phyloP scores from a whole-genome alignment of 805 yeast genomes.

The Candida ulmi region DNA sequence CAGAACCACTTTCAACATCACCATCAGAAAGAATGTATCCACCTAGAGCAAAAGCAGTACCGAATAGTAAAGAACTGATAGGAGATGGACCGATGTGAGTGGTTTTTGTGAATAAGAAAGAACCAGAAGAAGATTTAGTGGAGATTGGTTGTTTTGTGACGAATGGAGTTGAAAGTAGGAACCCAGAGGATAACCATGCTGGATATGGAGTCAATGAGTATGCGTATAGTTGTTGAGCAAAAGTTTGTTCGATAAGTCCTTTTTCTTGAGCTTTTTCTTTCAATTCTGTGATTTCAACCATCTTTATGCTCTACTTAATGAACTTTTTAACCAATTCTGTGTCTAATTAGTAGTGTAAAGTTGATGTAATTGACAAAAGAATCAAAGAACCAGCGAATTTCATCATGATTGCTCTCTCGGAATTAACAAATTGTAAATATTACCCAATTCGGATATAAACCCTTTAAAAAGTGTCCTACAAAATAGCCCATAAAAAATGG shows the following conservation, averaged over 20 bases:
- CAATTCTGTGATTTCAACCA: conserved; percentile 22
- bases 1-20: conserved; percentile 74
- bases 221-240: conserved; percentile 22
- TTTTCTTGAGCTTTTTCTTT: conserved; percentile 12
- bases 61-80: conserved; percentile 45
- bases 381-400: no score
- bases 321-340: no score
- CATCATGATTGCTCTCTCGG: neutral
- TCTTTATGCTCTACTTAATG: conserved; percentile 1
- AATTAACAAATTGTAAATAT: neutral
- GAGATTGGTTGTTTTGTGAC: conserved; percentile 25
- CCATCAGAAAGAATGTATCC: conserved; percentile 74
- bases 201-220: conserved; percentile 41
- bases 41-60: conserved; percentile 58
- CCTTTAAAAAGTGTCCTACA: no score
- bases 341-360: no score
- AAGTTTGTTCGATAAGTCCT: neutral
- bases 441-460: no score
- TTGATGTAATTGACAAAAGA: no score
- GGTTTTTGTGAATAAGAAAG: neutral
- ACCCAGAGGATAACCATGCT: conserved; percentile 34
- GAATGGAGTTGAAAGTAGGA: conserved; percentile 33
- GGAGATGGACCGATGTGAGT: conserved; percentile 27
- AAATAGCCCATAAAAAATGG: no score
- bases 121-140: conserved; percentile 3